Percentiles rank a stretch among this genome's conserved stretches.
phyloP scores from a whole-genome alignment of 768 basidiomycete species.

The Mycena venus region DNA sequence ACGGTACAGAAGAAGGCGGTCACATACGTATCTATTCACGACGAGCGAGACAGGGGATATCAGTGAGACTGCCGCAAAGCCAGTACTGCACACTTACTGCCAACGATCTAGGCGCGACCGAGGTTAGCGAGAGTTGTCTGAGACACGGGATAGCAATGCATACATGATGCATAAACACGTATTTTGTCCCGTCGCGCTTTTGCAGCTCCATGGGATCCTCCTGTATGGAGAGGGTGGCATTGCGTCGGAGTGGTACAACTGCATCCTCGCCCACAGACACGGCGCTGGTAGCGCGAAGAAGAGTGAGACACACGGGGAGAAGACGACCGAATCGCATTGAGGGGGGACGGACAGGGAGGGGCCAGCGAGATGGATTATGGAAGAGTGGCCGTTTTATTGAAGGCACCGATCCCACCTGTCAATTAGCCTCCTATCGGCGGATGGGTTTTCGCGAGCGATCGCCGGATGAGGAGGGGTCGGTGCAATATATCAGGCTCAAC shows the following conservation, averaged over 20 bases:
- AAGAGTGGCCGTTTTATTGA: too few relatives aligned
- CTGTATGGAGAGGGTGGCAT: not conserved
- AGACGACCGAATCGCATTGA: not conserved
- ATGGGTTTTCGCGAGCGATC: too few relatives aligned
- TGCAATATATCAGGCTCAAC: too few relatives aligned
- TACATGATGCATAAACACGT: slow-evolving; percentile 68
- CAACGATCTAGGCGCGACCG: slow-evolving; percentile 56
- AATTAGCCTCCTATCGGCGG: too few relatives aligned
- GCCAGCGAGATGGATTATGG: too few relatives aligned
- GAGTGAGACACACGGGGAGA: not conserved
- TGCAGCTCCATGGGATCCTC: slow-evolving; percentile 45
- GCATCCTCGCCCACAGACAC: not conserved
- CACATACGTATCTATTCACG: slow-evolving; percentile 57
- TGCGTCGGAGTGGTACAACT: not conserved
- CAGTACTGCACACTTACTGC: too few relatives aligned
- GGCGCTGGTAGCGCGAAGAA: not conserved
- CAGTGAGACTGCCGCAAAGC: too few relatives aligned
- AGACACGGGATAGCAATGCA: slow-evolving; percentile 36
- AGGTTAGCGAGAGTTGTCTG: not conserved
- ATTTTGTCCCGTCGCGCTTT: slow-evolving; percentile 60
- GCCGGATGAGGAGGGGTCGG: too few relatives aligned
- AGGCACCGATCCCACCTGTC: too few relatives aligned
- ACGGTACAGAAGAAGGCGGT: too few relatives aligned
- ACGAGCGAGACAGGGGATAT: not conserved
- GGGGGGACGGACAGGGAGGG: not conserved